Percentiles rank a stretch among this genome's conserved stretches.
Evolutionary conservation across 352 stramenopile species (phyloP).

Genomic region (Phytophthora podocarpi): DNA sequence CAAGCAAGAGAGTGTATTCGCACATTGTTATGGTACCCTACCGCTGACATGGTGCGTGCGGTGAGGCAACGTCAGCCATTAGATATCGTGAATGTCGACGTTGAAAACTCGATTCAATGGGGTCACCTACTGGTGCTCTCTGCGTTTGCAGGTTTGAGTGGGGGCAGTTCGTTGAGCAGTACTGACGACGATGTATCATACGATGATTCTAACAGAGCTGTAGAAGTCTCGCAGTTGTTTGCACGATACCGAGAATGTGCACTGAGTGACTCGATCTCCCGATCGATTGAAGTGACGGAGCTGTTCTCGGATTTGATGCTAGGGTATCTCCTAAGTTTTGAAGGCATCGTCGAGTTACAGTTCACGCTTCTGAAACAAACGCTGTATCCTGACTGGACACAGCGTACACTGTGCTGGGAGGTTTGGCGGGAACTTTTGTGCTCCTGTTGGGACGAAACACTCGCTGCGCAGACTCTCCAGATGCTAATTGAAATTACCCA

Average conservation of each 20-base stretch:
- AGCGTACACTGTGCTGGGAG: slow-evolving; percentile 53
- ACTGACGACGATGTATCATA: slow-evolving; percentile 1
- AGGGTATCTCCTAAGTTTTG: slow-evolving; percentile 29
- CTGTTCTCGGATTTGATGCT: slow-evolving; percentile 56
- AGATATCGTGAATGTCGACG: background rate
- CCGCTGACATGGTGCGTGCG: slow-evolving; percentile 47
- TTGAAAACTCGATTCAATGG: slow-evolving; percentile 38
- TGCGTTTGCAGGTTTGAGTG: slow-evolving; percentile 26
- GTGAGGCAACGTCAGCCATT: slow-evolving; percentile 40
- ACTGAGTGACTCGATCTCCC: slow-evolving; percentile 15
- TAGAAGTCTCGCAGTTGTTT: slow-evolving; percentile 41
- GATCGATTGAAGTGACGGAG: slow-evolving; percentile 6
- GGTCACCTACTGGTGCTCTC: slow-evolving; percentile 46
- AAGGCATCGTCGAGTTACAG: slow-evolving; percentile 42
- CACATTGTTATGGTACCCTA: slow-evolving; percentile 46
- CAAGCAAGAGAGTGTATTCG: slow-evolving; percentile 17
- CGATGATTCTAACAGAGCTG: slow-evolving; percentile 21
- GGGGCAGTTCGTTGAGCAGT: background rate
- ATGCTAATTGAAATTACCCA: slow-evolving; percentile 45
- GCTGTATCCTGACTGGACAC: slow-evolving; percentile 45
- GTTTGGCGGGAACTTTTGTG: slow-evolving; percentile 68
- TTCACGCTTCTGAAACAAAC: slow-evolving; percentile 59
- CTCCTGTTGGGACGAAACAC: slow-evolving; percentile 49
- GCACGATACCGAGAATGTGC: slow-evolving; percentile 44
- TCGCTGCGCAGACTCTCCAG: slow-evolving; percentile 32